These are phyloP conservation scores for Comarum palustre DNA, from an alignment of 306 rosid genomes.

Conservation along the genomic window DNA sequence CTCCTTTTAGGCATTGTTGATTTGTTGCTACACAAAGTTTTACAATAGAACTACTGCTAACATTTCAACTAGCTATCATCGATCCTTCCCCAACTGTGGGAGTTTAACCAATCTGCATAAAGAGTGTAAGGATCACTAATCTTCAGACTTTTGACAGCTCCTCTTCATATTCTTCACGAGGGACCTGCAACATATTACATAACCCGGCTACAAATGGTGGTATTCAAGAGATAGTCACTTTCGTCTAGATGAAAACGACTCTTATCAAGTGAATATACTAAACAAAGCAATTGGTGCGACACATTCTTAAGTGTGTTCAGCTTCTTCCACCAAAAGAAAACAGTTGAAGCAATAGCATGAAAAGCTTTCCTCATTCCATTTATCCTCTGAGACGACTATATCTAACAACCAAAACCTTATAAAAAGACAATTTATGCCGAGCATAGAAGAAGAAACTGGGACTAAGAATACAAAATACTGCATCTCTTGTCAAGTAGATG, in stretches of 20 bases:
- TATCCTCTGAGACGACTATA: background rate
- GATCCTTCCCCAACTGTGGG: too few relatives aligned
- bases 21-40: background rate
- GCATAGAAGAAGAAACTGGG: background rate
- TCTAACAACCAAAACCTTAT: background rate
- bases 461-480: conserved; percentile 2
- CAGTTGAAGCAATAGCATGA: background rate
- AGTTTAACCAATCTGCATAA: too few relatives aligned
- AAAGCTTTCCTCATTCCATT: conserved; percentile 6
- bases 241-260: too few relatives aligned
- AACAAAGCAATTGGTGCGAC: background rate
- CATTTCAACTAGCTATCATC: too few relatives aligned
- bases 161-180: too few relatives aligned
- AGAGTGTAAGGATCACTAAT: background rate
- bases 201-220: too few relatives aligned
- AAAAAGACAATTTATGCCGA: conserved; percentile 2
- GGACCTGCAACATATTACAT: too few relatives aligned
- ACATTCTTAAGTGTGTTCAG: background rate
- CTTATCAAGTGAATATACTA: background rate
- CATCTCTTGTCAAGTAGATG: conserved; percentile 22
- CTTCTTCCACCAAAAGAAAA: background rate
- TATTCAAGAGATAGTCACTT: too few relatives aligned
- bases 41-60: too few relatives aligned
- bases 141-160: too few relatives aligned
- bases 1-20: background rate